Base-by-base conservation (phyloP, 495 filamentous ascomycete species). In the Penicilliopsis zonata region DNA sequence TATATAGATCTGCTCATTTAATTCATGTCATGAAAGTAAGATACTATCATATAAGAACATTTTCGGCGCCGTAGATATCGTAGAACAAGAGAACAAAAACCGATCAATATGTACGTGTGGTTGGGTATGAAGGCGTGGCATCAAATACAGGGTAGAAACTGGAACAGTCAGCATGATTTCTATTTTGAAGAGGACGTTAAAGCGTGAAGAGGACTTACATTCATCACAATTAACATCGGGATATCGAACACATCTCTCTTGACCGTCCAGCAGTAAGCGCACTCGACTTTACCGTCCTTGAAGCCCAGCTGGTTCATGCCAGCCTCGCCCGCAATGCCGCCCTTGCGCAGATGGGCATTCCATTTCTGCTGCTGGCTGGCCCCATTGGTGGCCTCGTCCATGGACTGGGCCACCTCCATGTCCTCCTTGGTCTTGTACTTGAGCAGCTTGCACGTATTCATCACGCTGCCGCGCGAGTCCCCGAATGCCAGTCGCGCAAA, bases 191-290 rank as follows among this genome's bases (percentile, higher is more conserved):
- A 1, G 24, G 9, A 18, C 19, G 3, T 20, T 5, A 13, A 13
- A 39, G 13, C 6, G 4, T 12, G 20, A 29, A 18, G 17, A 10
- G 13, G 6, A 78, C 86, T 76, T 50, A 94, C 90, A 61, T 94
- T 94, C 63, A 94, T 86, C 46, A 94, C 77, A 57, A 95, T 90
- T 53, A 98, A 59, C 86, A 94, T 95, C 17, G 90, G 90, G 54
- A 98, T 94, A 55, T 95, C 90, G 61, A 96, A 98, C 28, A 90
- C 82, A 55, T 98, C 90, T 38, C 90, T 67, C 66, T 87, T 90
- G 35, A 96, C 86, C 39, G 83, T 86, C 88, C 90, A 98, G 62
- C 81, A 88, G 58, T 86, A 92, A 44, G 76, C 84, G 63, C 86
- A 94, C 48, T 94, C 83, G 30, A 96, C 78, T 56, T 86, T 88